These are phyloP conservation scores for Lepraria neglecta DNA, from an alignment of 495 filamentous ascomycete genomes.

Conservation along the genomic window DNA sequence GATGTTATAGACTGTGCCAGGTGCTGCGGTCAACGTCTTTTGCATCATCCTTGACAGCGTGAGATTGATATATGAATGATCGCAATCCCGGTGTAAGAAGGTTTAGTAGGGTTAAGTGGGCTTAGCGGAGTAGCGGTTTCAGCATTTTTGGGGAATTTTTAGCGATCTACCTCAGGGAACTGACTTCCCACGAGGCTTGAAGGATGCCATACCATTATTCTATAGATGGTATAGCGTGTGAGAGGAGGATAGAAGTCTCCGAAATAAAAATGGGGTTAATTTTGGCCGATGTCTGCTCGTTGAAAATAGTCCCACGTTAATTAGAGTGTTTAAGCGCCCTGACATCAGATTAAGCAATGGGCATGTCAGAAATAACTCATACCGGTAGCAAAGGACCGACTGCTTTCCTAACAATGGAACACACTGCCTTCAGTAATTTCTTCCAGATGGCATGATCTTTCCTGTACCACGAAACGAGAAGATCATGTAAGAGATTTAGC, in stretches of 20 bases:
- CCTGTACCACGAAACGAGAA: background rate
- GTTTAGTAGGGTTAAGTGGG: slow-evolving; percentile 16
- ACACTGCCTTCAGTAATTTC: slow-evolving; percentile 4
- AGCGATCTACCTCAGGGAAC: slow-evolving; percentile 17
- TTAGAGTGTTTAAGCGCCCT: slow-evolving; percentile 8
- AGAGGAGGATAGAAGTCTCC: background rate
- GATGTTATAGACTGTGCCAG: slow-evolving; percentile 23
- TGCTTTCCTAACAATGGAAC: background rate
- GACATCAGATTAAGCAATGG: background rate
- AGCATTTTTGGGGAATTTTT: slow-evolving; percentile 9
- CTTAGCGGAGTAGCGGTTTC: slow-evolving; percentile 25
- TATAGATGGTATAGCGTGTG: slow-evolving; percentile 5
- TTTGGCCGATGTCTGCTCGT: slow-evolving; percentile 3
- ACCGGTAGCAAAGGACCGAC: background rate
- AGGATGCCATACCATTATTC: background rate
- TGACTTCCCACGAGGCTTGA: slow-evolving; percentile 16
- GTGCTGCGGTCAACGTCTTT: slow-evolving; percentile 26
- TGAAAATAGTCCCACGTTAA: slow-evolving; percentile 7
- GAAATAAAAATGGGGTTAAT: slow-evolving; percentile 7
- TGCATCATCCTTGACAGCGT: slow-evolving; percentile 21
- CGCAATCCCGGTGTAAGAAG: slow-evolving; percentile 4
- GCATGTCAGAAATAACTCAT: slow-evolving; percentile 5
- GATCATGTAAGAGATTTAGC: background rate
- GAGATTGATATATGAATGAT: slow-evolving; percentile 20
- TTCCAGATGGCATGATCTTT: background rate